These are phyloP conservation scores for Obelidium mucronatum DNA, from an alignment of 192 early-diverging fungal genomes.

Conservation along the genomic window DNA sequence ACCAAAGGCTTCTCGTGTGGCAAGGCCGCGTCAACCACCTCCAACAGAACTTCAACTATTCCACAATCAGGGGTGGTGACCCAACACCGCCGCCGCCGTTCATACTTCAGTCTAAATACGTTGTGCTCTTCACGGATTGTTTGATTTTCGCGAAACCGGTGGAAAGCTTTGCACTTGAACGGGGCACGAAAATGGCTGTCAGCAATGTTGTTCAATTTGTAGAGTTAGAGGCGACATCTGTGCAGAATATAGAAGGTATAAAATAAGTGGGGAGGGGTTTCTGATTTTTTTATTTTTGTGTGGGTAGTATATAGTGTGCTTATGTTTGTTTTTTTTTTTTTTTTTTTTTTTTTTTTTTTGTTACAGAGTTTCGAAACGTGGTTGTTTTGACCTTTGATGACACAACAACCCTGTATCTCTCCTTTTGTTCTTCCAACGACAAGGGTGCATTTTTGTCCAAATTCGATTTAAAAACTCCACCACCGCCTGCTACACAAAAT, in stretches of 20 bases:
- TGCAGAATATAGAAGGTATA: constrained; percentile 13
- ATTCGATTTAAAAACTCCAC: no score
- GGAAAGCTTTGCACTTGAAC: background rate
- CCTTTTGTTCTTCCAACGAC: constrained; percentile 1
- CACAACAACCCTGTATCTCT: constrained; percentile 2
- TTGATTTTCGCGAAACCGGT: constrained; percentile 6
- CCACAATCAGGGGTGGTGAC: background rate
- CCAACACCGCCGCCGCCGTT: no score
- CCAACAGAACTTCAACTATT: constrained; percentile 1
- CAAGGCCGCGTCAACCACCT: constrained; percentile 10
- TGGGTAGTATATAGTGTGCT: background rate
- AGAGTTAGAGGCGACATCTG: background rate
- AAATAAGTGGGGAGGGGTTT: no score
- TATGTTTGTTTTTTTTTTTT: no score
- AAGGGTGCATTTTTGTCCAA: no score
- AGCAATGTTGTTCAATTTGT: constrained; percentile 10
- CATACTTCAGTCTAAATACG: background rate
- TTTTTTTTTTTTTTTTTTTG: no score
- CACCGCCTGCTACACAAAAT: no score
- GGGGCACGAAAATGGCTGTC: background rate
- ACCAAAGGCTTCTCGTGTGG: constrained; percentile 1
- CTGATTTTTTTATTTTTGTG: background rate
- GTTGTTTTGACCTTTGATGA: constrained; percentile 6
- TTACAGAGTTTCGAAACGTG: constrained; percentile 6
- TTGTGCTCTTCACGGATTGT: constrained; percentile 18